phyloP scores from a whole-genome alignment of 176 grass and related monocot genomes.

The Echinochloa phyllopogon region DNA sequence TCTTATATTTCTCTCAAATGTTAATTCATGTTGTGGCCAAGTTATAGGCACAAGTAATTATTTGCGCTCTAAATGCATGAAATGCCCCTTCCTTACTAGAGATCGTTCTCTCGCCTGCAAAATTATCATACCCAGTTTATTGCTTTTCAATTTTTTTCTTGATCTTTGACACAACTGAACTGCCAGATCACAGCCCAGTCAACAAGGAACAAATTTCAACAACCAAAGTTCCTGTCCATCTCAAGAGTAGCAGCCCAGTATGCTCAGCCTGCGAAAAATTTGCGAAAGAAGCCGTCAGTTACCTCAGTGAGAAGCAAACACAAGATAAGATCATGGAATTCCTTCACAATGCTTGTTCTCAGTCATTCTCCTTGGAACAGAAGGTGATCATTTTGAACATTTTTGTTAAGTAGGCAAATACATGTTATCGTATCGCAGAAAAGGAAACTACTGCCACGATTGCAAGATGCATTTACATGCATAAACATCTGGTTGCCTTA shows the following conservation, averaged over 20 bases:
- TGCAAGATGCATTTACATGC: not conserved
- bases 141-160: not conserved
- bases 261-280: slow-evolving; percentile 71
- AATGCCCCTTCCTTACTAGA: not conserved
- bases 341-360: slow-evolving; percentile 75
- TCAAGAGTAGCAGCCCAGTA: slow-evolving; percentile 37
- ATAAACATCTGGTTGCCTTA: not conserved
- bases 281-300: slow-evolving; percentile 52
- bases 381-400: slow-evolving; percentile 51
- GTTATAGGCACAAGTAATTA: not conserved
- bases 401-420: not conserved
- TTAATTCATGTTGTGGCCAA: not conserved
- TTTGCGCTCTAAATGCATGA: not conserved
- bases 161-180: not conserved
- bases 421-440: not conserved
- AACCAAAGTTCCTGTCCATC: slow-evolving; percentile 36
- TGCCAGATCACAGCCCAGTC: not conserved
- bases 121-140: not conserved
- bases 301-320: slow-evolving; percentile 68
- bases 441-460: not conserved
- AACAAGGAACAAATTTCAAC: not conserved
- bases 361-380: slow-evolving; percentile 60
- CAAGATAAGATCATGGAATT: slow-evolving; percentile 54
- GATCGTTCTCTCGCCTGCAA: slow-evolving; percentile 5
- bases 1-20: not conserved